Conservation (phyloP, 1,139 yeast genomes). For the Debaryomyces robertsiae region DNA sequence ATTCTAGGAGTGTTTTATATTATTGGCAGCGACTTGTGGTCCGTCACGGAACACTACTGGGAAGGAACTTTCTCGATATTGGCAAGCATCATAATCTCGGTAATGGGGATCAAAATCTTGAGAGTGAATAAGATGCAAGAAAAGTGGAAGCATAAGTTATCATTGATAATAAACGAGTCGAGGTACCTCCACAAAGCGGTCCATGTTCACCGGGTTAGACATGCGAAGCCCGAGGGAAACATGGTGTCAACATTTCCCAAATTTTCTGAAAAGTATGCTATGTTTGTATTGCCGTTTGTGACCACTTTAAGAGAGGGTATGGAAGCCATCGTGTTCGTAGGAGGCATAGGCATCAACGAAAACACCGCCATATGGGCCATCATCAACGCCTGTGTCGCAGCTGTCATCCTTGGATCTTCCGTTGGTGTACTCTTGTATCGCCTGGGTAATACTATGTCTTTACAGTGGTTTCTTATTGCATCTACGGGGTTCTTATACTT, state of each 20-base stretch:
- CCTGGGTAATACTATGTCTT: constrained; percentile 45
- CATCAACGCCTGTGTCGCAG: constrained; percentile 32
- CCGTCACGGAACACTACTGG: constrained; percentile 50
- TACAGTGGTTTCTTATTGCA: constrained; percentile 42
- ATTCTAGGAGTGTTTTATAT: constrained; percentile 40
- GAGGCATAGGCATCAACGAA: constrained; percentile 51
- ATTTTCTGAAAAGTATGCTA: constrained; percentile 38
- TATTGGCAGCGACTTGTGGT: constrained; percentile 46
- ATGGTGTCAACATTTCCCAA: constrained; percentile 14
- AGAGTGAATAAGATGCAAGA: constrained; percentile 63
- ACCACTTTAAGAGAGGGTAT: constrained; percentile 51
- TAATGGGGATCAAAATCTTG: constrained; percentile 48
- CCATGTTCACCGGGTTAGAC: constrained; percentile 2
- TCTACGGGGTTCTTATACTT: constrained; percentile 47
- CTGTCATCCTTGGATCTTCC: constrained; percentile 33
- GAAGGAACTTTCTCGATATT: constrained; percentile 47
- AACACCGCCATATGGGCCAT: constrained; percentile 39
- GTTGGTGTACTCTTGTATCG: constrained; percentile 43
- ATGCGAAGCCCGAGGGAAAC: not conserved
- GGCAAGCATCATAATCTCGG: constrained; percentile 46
- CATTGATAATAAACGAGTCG: constrained; percentile 23
- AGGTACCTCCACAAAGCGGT: constrained; percentile 20
- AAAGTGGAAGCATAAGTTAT: constrained; percentile 78
- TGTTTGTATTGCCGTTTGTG: constrained; percentile 47
- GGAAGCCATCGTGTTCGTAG: constrained; percentile 51